These are phyloP conservation scores for peach (Prunus persica) DNA, from an alignment of 306 rosid genomes.

Conservation along the genomic window DNA sequence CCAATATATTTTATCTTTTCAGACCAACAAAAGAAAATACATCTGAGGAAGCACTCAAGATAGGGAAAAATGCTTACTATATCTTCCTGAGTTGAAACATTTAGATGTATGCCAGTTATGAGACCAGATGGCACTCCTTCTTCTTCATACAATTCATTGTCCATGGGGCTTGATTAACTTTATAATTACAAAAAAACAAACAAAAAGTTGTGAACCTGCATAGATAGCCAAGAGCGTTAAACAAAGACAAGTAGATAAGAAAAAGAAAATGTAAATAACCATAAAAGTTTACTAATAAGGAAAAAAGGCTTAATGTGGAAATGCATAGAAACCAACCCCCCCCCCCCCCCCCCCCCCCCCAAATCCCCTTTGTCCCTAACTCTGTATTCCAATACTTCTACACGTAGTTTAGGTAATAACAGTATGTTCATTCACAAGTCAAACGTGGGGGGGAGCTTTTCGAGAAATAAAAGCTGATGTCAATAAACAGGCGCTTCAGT, in stretches of 20 bases:
- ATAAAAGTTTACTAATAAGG: background rate
- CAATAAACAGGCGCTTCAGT: background rate
- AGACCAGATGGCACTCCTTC: slow-evolving; percentile 38
- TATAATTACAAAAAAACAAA: slow-evolving; percentile 26
- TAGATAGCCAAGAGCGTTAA: slow-evolving; percentile 24
- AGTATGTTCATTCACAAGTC: background rate
- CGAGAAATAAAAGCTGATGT: background rate
- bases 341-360: too few relatives aligned
- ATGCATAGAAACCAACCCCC: background rate
- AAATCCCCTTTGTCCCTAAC: background rate
- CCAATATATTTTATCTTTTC: background rate
- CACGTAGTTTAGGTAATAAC: background rate
- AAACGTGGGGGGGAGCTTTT: background rate
- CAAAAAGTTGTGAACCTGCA: slow-evolving; percentile 34
- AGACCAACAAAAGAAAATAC: background rate
- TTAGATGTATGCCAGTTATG: slow-evolving; percentile 45
- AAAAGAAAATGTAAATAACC: background rate
- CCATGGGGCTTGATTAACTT: slow-evolving; percentile 51
- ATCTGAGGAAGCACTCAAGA: slow-evolving; percentile 9
- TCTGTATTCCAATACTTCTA: background rate
- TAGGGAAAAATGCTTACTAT: slow-evolving; percentile 47
- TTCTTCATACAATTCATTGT: slow-evolving; percentile 33
- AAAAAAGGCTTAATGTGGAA: background rate
- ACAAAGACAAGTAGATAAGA: slow-evolving; percentile 10
- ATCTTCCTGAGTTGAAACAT: slow-evolving; percentile 42